These are phyloP conservation scores for Pythium dissimile DNA, from an alignment of 352 stramenopile genomes.

Conservation along the genomic window DNA sequence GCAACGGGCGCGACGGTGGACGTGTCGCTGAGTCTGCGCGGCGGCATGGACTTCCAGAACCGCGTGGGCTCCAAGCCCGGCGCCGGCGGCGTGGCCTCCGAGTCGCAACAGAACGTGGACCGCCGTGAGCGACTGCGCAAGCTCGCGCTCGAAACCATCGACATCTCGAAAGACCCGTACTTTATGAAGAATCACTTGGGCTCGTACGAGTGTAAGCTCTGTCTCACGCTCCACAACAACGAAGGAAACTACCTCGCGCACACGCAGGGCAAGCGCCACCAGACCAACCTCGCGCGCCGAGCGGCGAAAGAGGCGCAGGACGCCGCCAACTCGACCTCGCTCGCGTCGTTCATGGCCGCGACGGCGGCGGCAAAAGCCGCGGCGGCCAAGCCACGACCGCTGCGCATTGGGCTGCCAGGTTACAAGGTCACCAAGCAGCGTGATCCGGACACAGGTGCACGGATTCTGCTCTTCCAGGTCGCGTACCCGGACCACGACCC, in stretches of 20 bases:
- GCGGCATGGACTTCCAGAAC: constrained; percentile 85
- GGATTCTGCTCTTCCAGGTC: constrained; percentile 93
- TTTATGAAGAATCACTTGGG: constrained; percentile 99
- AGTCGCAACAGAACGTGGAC: constrained; percentile 88
- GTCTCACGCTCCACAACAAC: constrained; percentile 98
- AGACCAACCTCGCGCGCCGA: constrained; percentile 93
- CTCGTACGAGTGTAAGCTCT: constrained; percentile 99
- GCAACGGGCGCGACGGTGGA: constrained; percentile 16
- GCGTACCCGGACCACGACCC: constrained; percentile 95
- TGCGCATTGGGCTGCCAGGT: constrained; percentile 95
- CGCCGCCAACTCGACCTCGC: constrained; percentile 41
- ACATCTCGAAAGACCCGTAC: constrained; percentile 99
- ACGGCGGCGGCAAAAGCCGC: constrained; percentile 35
- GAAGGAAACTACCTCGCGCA: constrained; percentile 99
- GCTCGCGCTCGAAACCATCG: constrained; percentile 98
- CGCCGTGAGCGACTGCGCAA: constrained; percentile 95
- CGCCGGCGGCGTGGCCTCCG: constrained; percentile 68
- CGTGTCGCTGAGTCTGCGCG: constrained; percentile 16
- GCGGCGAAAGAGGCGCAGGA: constrained; percentile 82
- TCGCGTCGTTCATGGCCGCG: constrained; percentile 42
- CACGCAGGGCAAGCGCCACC: constrained; percentile 99
- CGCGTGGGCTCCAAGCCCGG: constrained; percentile 80
- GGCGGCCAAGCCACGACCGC: constrained; percentile 60
- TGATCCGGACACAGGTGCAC: constrained; percentile 78
- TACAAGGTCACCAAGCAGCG: constrained; percentile 98